Evolutionary conservation across 768 basidiomycete species (phyloP), one percentile per base, ranked within the genome.

Genomic region (Suillus sp.): DNA sequence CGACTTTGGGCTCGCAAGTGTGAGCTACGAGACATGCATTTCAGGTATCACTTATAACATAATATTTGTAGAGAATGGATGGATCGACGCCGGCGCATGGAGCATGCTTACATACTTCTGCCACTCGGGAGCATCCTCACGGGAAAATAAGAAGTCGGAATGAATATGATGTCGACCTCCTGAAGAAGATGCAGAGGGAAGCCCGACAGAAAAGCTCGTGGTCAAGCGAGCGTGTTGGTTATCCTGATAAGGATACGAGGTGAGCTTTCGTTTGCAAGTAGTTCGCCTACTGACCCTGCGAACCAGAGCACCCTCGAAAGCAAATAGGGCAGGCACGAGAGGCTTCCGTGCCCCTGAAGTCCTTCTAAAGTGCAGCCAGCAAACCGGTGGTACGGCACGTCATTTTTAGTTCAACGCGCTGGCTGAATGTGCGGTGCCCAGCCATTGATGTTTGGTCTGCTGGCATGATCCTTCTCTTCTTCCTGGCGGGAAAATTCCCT

Each of bases 321-420:
- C 97, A 3, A 99, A 98, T 72, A 86, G 97, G 55, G 97, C 97
- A 1, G 97, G 97, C 4, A 99, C 97, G 14, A 80, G 97, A 69
- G 97, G 97, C 0, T 99, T 99, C 74, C 86, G 97, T 62, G 95
- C 97, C 1, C 97, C 97, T 0, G 97, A 99, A 70, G 96, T 99
- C 2, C 76, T 99, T 42, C 74, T 99, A 45, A 99, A 99, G 75
- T 99, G 97, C 69, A 86, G 86, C 4, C 91, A 94, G 69, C 97
- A 99, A 77, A 89, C 88, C 10, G 94, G 93, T 65, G 93, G 96
- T 96, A 68, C 65, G 87, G 5, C 51, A n/a, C 77, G 35, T 62
- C 63, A 25, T 25, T 16, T 58, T 42, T 55, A 42, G 43, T n/a
- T 30, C 50, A 38, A 50, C 34, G 43, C 54, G 16, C 40, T 56